These are phyloP conservation scores for Leishmania turanica DNA, from an alignment of 208 protist genomes.

Conservation along the genomic window DNA sequence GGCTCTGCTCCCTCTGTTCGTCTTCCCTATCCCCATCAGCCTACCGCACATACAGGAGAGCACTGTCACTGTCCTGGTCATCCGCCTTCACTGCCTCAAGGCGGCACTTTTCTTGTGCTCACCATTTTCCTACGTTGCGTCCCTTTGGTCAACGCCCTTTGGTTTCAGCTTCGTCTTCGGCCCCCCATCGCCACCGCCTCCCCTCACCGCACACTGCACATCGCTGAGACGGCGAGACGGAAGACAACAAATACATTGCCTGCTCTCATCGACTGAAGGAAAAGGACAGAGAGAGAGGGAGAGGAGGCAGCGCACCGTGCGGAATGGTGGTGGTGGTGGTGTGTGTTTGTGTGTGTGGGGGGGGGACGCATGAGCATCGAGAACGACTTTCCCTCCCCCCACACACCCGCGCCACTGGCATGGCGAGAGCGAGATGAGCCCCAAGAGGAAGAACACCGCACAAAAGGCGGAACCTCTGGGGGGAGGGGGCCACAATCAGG, in stretches of 20 bases:
- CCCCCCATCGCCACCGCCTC: not conserved
- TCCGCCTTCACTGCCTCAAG: not conserved
- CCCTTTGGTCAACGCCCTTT: not conserved
- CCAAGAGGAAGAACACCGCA: too few relatives aligned
- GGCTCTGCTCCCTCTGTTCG: not conserved
- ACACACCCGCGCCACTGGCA: too few relatives aligned
- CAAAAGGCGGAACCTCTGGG: too few relatives aligned
- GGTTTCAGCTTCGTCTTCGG: conserved; percentile 4
- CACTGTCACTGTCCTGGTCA: not conserved
- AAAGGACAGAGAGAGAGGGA: not conserved
- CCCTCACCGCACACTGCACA: not conserved
- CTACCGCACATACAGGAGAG: not conserved
- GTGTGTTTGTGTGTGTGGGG: too few relatives aligned
- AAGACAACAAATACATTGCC: too few relatives aligned
- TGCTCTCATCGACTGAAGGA: too few relatives aligned
- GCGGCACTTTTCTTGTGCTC: not conserved
- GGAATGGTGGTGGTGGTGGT: not conserved
- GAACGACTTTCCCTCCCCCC: too few relatives aligned
- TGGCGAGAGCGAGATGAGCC: too few relatives aligned
- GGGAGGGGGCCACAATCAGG: conserved; percentile 5
- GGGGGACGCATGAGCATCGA: too few relatives aligned
- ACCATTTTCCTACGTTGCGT: not conserved
- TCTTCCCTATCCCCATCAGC: not conserved
- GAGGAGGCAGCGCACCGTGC: not conserved
- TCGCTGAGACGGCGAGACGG: not conserved